Base-by-base conservation (phyloP, 345 rosid genomes). In the Pistacia integerrima region DNA sequence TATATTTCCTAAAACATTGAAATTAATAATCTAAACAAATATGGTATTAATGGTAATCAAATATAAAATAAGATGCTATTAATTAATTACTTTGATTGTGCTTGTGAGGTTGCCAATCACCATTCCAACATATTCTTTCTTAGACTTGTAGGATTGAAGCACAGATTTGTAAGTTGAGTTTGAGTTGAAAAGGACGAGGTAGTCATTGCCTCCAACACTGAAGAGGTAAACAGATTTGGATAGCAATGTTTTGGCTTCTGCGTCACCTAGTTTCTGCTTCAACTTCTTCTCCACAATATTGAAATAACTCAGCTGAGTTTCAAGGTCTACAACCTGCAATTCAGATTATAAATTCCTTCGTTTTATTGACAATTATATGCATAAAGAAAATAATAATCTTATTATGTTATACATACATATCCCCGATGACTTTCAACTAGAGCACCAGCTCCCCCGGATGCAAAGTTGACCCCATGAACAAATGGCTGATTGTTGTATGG, bases 391-490 rank as follows among this genome's bases (percentile, higher is more conserved):
- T 36, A 36, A 36, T 36, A 36, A 36, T 36, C 41, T 25, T 36
- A 36, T 36, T 36, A 36, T 36, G 5, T 36, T 36, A 36, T 36
- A 64, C 36, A 9, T 73, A 72, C 73, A 49, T 5, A 12, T 64
- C 76, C 76, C 44, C 11, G 57, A 62, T 38, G 14, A 64, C 79
- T 60, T 58, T 74, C 81, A 4, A 20, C 62, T 0, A 81, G 80
- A 74, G 73, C 88, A 61, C 79, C 85, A 17, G 79, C 82, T 65
- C 81, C 85, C 0, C 66, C 82, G 13, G 85, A 82, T 0, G 88
- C 85, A 57, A 82, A 85, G 54, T 80, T 85, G n/a, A 73, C 70
- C 33, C 88, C 84, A 68, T 76, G 8, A 10, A 36, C 78, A 12
- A 72, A 70, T 3, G 55, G 12, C 0, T 74, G 35, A 56, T 35